Conservation (phyloP, 2,329 filamentous ascomycete genomes). For the Phoma herbarum region DNA sequence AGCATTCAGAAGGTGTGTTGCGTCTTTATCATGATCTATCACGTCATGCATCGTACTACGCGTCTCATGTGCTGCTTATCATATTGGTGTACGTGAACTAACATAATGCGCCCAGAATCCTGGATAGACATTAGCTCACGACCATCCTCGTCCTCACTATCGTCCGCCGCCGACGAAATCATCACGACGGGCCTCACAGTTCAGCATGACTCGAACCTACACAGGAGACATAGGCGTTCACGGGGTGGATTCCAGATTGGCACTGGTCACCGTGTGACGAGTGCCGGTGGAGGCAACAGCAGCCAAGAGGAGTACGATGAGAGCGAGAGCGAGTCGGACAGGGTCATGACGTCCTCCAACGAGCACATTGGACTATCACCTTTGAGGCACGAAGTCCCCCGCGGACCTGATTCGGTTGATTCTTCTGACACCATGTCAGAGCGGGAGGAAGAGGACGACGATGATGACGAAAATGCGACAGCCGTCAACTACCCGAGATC, state of each 20-base stretch:
- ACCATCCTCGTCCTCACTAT: constrained; percentile 91
- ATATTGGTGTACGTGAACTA: constrained; percentile 20
- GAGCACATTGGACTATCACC: constrained; percentile 61
- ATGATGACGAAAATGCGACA: constrained; percentile 77
- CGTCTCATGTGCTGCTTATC: neutral
- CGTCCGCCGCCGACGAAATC: constrained; percentile 84
- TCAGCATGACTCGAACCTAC: constrained; percentile 68
- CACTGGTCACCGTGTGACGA: constrained; percentile 54
- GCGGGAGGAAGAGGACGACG: constrained; percentile 48
- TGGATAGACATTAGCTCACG: constrained; percentile 96
- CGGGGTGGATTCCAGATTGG: constrained; percentile 48
- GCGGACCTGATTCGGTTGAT: constrained; percentile 42
- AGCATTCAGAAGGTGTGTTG: constrained; percentile 42
- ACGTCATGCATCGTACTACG: neutral
- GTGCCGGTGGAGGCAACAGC: constrained; percentile 67
- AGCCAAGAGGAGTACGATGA: constrained; percentile 96
- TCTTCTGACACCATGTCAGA: constrained; percentile 52
- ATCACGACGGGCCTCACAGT: constrained; percentile 87
- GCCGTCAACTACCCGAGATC: constrained; percentile 72
- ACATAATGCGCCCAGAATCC: constrained; percentile 71
- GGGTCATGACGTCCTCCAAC: constrained; percentile 70
- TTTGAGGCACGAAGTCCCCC: constrained; percentile 42
- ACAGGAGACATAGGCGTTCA: constrained; percentile 64
- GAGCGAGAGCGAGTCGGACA: constrained; percentile 88
- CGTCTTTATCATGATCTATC: neutral